Percentiles rank a stretch among this genome's conserved stretches.
These are phyloP conservation scores for Erodium texanum DNA, from an alignment of 441 rosid genomes.

Conservation along the genomic window DNA sequence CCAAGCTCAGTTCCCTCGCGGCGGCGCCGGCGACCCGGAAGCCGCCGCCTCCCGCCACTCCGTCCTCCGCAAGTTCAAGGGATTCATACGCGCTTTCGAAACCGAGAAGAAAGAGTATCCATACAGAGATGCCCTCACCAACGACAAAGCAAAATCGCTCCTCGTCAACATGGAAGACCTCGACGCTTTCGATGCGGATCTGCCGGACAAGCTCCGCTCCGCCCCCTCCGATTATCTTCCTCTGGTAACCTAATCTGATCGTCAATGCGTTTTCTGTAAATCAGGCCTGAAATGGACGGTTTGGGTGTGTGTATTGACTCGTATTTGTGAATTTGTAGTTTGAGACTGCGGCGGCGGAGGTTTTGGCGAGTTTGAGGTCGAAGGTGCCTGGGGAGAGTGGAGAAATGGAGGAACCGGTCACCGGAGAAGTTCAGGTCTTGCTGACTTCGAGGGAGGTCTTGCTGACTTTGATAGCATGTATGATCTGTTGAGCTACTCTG, in stretches of 20 bases:
- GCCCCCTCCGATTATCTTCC: conserved; percentile 75
- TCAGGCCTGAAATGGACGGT: background rate
- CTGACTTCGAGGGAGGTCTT: conserved; percentile 78
- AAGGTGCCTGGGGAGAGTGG: conserved; percentile 66
- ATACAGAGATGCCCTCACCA: conserved; percentile 67
- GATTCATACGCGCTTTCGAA: conserved; percentile 72
- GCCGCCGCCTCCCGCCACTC: conserved; percentile 47
- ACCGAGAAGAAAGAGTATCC: conserved; percentile 57
- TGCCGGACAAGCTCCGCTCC: conserved; percentile 67
- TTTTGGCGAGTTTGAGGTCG: conserved; percentile 63
- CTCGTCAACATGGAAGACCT: conserved; percentile 72
- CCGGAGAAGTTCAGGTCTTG: conserved; percentile 63
- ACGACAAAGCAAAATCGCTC: conserved; percentile 51
- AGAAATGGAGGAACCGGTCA: conserved; percentile 71
- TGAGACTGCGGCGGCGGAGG: conserved; percentile 89
- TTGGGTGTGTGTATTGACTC: background rate
- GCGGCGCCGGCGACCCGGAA: conserved; percentile 30
- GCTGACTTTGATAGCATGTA: background rate
- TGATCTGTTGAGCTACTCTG: background rate
- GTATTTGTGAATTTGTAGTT: conserved; percentile 30
- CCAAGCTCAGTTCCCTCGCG: conserved; percentile 73
- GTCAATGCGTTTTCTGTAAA: background rate
- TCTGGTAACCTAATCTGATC: conserved; percentile 30
- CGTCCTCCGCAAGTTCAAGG: conserved; percentile 65
- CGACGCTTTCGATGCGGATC: conserved; percentile 70